These are phyloP conservation scores for Hypoxylon perforatum DNA, from an alignment of 495 filamentous ascomycete species.

Conservation along the genomic window DNA sequence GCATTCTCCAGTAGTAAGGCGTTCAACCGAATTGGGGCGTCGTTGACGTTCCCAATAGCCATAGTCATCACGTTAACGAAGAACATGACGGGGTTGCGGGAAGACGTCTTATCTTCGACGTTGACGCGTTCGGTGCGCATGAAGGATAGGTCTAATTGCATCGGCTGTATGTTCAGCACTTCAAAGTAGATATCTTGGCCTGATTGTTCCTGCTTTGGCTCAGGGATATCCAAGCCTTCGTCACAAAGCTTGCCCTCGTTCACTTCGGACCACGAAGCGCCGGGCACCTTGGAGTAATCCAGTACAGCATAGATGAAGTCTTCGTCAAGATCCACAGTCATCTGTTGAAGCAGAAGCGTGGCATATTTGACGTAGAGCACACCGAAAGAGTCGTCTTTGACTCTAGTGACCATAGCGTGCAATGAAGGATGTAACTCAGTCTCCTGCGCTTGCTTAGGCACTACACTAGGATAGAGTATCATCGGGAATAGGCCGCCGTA, in stretches of 20 bases:
- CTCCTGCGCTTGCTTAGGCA: slow-evolving; percentile 96
- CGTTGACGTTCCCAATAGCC: slow-evolving; percentile 98
- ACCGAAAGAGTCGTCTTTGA: slow-evolving; percentile 98
- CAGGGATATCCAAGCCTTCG: slow-evolving; percentile 88
- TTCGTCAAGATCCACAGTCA: slow-evolving; percentile 97
- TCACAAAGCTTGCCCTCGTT: slow-evolving; percentile 86
- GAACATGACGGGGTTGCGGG: slow-evolving; percentile 95
- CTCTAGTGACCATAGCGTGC: slow-evolving; percentile 88
- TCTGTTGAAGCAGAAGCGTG: slow-evolving; percentile 91
- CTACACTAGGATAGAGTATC: slow-evolving; percentile 96
- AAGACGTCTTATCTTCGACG: slow-evolving; percentile 90
- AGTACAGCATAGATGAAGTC: slow-evolving; percentile 97
- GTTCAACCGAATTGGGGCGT: slow-evolving; percentile 92
- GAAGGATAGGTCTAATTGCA: slow-evolving; percentile 97
- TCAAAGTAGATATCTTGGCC: slow-evolving; percentile 98
- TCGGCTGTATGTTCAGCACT: slow-evolving; percentile 93
- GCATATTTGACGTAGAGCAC: slow-evolving; percentile 99
- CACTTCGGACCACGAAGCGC: slow-evolving; percentile 88
- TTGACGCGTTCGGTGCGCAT: slow-evolving; percentile 97
- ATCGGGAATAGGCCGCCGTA: slow-evolving; percentile 99
- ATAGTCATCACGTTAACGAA: slow-evolving; percentile 98
- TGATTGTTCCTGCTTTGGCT: slow-evolving; percentile 83
- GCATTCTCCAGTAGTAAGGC: slow-evolving; percentile 96
- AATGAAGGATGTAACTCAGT: slow-evolving; percentile 96
- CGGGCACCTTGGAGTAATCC: slow-evolving; percentile 94